Percentiles rank a stretch among this genome's conserved stretches.
Conservation (phyloP, 192 early-diverging fungal genomes). For the Mortierella hygrophila region DNA sequence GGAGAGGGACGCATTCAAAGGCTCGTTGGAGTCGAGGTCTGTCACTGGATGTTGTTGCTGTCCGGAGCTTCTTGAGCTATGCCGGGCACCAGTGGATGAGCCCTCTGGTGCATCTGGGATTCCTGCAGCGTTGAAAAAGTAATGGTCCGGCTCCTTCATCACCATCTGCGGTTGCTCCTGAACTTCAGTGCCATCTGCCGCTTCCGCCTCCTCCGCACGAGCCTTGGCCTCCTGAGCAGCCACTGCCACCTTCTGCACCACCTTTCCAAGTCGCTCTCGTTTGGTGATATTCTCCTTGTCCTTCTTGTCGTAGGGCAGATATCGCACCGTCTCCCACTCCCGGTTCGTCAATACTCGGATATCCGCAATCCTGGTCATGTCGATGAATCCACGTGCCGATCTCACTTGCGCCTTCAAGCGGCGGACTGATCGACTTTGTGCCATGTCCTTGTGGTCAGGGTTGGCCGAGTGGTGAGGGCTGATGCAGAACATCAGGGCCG, state of each 20-base stretch:
- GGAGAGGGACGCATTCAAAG: conserved; percentile 8
- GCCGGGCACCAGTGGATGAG: neutral
- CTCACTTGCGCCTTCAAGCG: conserved; percentile 45
- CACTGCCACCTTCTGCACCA: neutral
- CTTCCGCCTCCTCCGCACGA: neutral
- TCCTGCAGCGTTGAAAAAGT: conserved; percentile 26
- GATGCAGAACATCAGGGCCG: conserved; percentile 46
- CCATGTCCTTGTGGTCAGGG: conserved; percentile 45
- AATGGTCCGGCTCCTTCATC: conserved; percentile 33
- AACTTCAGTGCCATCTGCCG: neutral
- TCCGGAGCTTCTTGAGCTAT: neutral
- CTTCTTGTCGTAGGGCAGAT: conserved; percentile 20
- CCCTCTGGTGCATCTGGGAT: neutral
- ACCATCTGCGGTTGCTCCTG: conserved; percentile 11
- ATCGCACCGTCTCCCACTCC: conserved; percentile 31
- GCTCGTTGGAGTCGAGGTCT: conserved; percentile 17
- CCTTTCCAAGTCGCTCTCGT: conserved; percentile 8
- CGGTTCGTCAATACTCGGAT: conserved; percentile 25
- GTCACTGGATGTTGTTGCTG: conserved; percentile 7
- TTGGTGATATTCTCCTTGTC: neutral
- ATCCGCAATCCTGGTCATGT: conserved; percentile 37
- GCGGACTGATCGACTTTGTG: conserved; percentile 50
- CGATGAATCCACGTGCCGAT: conserved; percentile 44
- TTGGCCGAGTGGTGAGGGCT: conserved; percentile 48
- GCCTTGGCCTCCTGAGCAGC: conserved; percentile 7